phyloP scores from a whole-genome alignment of 2,329 filamentous ascomycete genomes.

The Chaetomiaceae sp. region DNA sequence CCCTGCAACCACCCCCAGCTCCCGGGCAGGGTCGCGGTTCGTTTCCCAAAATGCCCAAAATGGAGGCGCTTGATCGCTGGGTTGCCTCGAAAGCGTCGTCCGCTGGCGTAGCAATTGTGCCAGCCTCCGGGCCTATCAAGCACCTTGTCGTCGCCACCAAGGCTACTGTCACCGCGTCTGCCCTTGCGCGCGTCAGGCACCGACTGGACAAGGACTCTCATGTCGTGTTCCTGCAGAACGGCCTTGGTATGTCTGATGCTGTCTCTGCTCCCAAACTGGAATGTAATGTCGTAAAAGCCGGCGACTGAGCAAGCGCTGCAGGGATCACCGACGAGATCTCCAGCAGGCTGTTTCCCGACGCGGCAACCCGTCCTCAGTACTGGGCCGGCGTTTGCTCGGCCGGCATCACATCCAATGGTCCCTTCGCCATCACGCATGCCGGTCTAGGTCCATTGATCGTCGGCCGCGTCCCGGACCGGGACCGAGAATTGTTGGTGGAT shows the following conservation, averaged over 20 bases:
- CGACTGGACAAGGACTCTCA: constrained; percentile 34
- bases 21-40: too few relatives aligned
- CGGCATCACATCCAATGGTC: constrained; percentile 21
- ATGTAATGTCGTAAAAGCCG: too few relatives aligned
- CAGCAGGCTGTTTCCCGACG: constrained; percentile 1
- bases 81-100: too few relatives aligned
- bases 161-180: constrained; percentile 35
- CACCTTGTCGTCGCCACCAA: constrained; percentile 62
- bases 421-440: constrained; percentile 28
- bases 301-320: too few relatives aligned
- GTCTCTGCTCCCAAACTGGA: too few relatives aligned
- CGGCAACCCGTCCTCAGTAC: constrained; percentile 7
- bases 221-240: constrained; percentile 65
- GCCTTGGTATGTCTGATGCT: constrained; percentile 47
- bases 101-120: too few relatives aligned
- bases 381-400: constrained; percentile 17
- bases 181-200: constrained; percentile 4
- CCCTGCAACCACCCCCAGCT: not conserved
- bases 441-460: constrained; percentile 19
- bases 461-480: too few relatives aligned
- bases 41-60: too few relatives aligned
- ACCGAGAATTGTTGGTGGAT: too few relatives aligned
- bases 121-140: too few relatives aligned
- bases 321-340: constrained; percentile 7
- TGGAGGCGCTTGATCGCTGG: too few relatives aligned